A percentile compares a stretch with the other conserved stretches of the same genome.
phyloP scores from a whole-genome alignment of 2,329 filamentous ascomycete species.

The Aspergillus niger region DNA sequence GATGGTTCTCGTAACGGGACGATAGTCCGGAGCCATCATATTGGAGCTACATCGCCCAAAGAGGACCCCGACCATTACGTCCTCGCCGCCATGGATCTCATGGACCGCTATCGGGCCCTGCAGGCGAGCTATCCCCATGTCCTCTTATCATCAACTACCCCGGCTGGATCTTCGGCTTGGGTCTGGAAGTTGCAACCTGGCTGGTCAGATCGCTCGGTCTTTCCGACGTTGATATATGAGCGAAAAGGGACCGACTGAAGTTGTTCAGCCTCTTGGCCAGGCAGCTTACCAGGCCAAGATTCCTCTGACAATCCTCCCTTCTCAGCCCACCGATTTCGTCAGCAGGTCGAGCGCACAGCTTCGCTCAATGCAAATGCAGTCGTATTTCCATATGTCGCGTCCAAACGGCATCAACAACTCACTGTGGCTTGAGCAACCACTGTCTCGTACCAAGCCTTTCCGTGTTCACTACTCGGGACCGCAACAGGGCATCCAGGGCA shows the following conservation, averaged over 20 bases:
- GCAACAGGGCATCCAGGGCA: conserved; percentile 50
- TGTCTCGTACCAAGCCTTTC: conserved; percentile 51
- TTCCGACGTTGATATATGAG: conserved; percentile 56
- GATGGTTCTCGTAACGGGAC: conserved; percentile 37
- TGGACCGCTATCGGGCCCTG: conserved; percentile 50
- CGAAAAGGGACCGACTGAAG: conserved; percentile 49
- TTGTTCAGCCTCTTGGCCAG: conserved; percentile 44
- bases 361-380: conserved; percentile 61
- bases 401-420: conserved; percentile 30
- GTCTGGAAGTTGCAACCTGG: conserved; percentile 51
- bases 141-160: conserved; percentile 61
- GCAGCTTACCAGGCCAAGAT: conserved; percentile 40
- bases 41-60: conserved; percentile 56
- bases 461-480: conserved; percentile 52
- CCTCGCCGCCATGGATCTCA: conserved; percentile 54
- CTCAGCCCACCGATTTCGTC: conserved; percentile 47
- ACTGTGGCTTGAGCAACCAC: conserved; percentile 50
- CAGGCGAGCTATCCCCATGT: conserved; percentile 42
- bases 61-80: conserved; percentile 61
- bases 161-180: conserved; percentile 57
- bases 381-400: conserved; percentile 58
- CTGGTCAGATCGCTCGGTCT: conserved; percentile 50
- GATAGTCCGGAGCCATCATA: conserved; percentile 55
- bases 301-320: conserved; percentile 50
- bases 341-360: conserved; percentile 54